These are phyloP conservation scores for Gaeumannomyces tritici DNA, from an alignment of 2,329 filamentous ascomycete genomes.

Conservation along the genomic window DNA sequence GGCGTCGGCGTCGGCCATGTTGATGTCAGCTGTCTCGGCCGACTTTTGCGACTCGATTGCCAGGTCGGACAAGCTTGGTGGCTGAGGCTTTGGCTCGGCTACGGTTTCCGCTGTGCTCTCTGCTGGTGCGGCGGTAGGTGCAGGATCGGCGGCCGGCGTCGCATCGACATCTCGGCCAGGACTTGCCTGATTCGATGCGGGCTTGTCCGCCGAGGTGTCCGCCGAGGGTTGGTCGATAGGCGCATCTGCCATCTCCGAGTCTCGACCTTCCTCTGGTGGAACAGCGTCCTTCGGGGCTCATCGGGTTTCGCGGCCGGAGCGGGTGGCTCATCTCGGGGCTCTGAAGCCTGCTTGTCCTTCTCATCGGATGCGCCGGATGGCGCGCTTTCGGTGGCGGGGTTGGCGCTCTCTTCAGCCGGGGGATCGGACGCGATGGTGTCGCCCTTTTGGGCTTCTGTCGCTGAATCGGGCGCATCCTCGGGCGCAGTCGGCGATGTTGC, in stretches of 20 bases:
- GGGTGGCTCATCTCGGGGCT: not conserved
- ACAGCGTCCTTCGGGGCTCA: not conserved
- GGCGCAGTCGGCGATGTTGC: not conserved
- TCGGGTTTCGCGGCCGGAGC: not conserved
- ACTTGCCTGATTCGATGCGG: too few relatives aligned
- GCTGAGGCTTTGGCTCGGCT: constrained; percentile 21
- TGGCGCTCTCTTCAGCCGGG: constrained; percentile 7
- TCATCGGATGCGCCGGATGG: constrained; percentile 6
- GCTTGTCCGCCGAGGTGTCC: not conserved
- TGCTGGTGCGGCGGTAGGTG: too few relatives aligned
- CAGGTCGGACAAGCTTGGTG: constrained; percentile 27
- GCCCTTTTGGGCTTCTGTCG: constrained; percentile 11
- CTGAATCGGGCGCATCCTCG: constrained; percentile 4
- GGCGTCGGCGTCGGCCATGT: constrained; percentile 30
- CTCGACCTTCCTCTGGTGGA: constrained; percentile 5
- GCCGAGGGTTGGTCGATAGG: not conserved
- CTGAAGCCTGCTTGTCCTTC: constrained; percentile 4
- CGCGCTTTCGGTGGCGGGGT: not conserved
- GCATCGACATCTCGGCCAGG: not conserved
- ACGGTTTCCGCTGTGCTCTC: not conserved
- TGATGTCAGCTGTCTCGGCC: constrained; percentile 24
- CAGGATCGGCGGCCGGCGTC: not conserved
- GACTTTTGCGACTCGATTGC: constrained; percentile 22
- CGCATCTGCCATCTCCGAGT: not conserved
- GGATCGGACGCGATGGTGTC: constrained; percentile 18